A percentile compares a stretch with the other conserved stretches of the same genome.
These are phyloP conservation scores for Plectranthus barbatus DNA, from an alignment of 257 asterid genomes.

Conservation along the genomic window DNA sequence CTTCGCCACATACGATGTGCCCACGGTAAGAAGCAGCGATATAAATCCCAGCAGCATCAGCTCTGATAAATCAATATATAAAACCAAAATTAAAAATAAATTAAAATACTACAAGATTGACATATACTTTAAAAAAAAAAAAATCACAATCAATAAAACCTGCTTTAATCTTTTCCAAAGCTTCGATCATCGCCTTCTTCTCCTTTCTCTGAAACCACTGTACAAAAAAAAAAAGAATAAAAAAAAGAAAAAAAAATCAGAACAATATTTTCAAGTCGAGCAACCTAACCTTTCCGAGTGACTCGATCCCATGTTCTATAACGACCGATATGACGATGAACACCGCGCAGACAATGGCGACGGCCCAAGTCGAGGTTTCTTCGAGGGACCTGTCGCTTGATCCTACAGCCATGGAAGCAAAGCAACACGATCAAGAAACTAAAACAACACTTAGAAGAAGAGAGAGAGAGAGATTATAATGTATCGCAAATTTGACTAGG, in stretches of 20 bases:
- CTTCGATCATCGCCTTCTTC: constrained; percentile 58
- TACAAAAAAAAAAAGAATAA: neutral
- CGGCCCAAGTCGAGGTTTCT: constrained; percentile 83
- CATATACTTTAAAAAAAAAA: neutral
- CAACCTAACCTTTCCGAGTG: constrained; percentile 44
- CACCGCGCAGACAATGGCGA: constrained; percentile 60
- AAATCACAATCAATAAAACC: constrained; percentile 13
- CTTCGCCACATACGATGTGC: constrained; percentile 34
- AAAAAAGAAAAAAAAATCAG: too few relatives aligned
- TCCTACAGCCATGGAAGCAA: constrained; percentile 24
- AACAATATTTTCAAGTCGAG: too few relatives aligned
- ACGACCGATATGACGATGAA: constrained; percentile 47
- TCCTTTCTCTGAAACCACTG: constrained; percentile 66
- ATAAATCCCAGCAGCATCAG: constrained; percentile 60
- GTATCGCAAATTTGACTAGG: neutral
- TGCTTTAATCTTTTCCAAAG: constrained; percentile 64
- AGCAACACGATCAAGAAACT: neutral
- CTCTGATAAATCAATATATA: constrained; percentile 24
- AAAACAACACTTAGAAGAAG: neutral
- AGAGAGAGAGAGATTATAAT: neutral
- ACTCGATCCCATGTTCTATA: constrained; percentile 63
- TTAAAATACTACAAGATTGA: neutral
- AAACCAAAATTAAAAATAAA: neutral
- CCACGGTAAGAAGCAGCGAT: constrained; percentile 55
- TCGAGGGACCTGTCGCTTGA: constrained; percentile 45